phyloP scores from a whole-genome alignment of 2,329 filamentous ascomycete species.

The Colletotrichum sublineola region DNA sequence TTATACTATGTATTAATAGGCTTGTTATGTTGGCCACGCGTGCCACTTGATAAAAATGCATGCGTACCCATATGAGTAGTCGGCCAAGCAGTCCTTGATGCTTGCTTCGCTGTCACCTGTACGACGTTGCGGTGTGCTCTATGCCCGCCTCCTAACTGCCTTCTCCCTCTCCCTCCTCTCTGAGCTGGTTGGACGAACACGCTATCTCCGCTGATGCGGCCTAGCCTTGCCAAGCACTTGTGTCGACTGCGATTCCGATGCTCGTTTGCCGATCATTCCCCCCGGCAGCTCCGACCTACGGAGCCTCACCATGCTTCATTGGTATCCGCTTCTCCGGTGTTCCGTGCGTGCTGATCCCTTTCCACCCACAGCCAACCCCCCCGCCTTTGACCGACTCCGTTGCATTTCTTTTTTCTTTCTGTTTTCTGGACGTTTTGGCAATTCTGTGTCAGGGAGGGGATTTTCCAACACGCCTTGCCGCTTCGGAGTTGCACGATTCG shows the following conservation, averaged over 20 bases:
- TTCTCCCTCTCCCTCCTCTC: not conserved
- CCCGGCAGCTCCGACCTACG: slow-evolving; percentile 38
- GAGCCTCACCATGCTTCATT: slow-evolving; percentile 32
- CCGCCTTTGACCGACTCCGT: not conserved
- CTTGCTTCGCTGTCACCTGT: slow-evolving; percentile 22
- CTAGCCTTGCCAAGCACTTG: slow-evolving; percentile 36
- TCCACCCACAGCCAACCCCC: slow-evolving; percentile 17
- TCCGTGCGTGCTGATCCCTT: slow-evolving; percentile 37
- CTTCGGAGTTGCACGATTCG: slow-evolving; percentile 14
- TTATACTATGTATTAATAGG: slow-evolving; percentile 6
- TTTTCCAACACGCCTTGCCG: slow-evolving; percentile 17
- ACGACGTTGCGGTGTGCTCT: slow-evolving; percentile 30
- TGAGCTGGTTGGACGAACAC: not conserved
- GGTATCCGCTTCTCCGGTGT: slow-evolving; percentile 23
- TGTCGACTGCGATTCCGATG: slow-evolving; percentile 25
- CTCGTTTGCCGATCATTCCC: slow-evolving; percentile 33
- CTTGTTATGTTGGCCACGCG: not conserved
- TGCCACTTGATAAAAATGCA: slow-evolving; percentile 11
- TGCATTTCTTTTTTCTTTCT: slow-evolving; percentile 14
- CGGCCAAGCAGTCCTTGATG: slow-evolving; percentile 18
- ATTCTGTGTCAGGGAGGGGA: not conserved
- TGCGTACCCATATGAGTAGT: slow-evolving; percentile 23
- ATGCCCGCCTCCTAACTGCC: slow-evolving; percentile 6
- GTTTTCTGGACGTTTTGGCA: slow-evolving; percentile 16
- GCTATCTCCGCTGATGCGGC: slow-evolving; percentile 23